Conservation (phyloP, 257 asterid genomes). For the Nicotiana benthamiana region DNA sequence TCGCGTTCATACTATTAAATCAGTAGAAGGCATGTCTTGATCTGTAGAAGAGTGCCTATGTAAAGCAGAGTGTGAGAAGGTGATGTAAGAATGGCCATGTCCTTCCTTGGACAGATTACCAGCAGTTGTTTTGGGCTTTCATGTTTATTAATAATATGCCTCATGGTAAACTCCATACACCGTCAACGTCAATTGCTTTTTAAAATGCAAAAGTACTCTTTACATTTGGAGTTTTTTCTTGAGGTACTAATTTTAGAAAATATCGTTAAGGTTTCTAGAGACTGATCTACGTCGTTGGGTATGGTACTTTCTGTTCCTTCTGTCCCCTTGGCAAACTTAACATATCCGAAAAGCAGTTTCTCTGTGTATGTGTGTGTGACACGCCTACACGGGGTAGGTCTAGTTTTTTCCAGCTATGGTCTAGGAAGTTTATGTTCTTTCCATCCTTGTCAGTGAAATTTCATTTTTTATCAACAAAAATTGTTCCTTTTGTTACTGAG, state of each 20-base stretch:
- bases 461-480: neutral
- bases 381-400: neutral
- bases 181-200: neutral
- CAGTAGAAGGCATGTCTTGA: neutral
- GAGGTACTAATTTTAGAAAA: neutral
- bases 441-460: neutral
- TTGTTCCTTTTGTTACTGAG: neutral
- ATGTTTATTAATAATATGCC: neutral
- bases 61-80: neutral
- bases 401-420: neutral
- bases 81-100: neutral
- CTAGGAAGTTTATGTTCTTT: neutral
- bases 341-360: neutral
- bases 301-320: neutral
- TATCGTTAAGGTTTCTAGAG: neutral
- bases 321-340: too few species aligned
- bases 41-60: neutral
- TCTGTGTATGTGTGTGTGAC: neutral
- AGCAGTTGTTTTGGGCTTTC: neutral
- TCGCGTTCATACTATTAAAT: neutral
- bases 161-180: neutral
- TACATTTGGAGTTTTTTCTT: neutral
- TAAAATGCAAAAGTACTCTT: neutral
- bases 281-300: neutral
- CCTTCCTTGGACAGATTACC: neutral